Evolutionary conservation across 2,329 filamentous ascomycete genomes (phyloP), one percentile per base, ranked within the genome.

Genomic region (Chrysosporium queenslandicum): DNA sequence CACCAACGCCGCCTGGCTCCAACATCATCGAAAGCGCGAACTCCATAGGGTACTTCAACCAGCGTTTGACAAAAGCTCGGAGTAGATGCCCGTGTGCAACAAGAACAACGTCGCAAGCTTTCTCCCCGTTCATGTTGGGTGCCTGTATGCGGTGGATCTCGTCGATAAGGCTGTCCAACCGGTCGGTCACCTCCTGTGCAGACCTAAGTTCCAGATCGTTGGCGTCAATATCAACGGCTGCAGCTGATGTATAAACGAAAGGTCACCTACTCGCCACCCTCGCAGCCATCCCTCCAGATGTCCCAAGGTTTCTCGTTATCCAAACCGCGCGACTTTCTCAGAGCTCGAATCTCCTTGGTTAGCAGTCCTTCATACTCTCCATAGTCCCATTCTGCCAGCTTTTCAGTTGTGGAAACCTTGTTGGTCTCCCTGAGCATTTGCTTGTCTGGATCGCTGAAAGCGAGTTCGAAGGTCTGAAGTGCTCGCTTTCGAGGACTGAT

Each of bases 371-470:
- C 80, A 61, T 83, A 83, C 54, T 74, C 68, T 42, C 80, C 80
- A 64, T 83, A 83, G 55, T 78, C 75, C 80, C 80, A 83, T 62
- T 83, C 80, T 1, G 74, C 68, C 40, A 83, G 67, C 2, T 67
- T 65, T 53, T 77, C 73, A 1, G 76, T 80, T 30, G 76, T 63
- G 53, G 74, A 65, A 23, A 80, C 67, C 37, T 70, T 68, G 29
- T 55, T 48, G 0, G 56, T 56, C 5, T 57, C 56, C 2, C 55
- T 56, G 12, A 68, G 47, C 2, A 43, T 43, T 18, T 59, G 46
- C 46, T 57, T 59, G 16, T 62, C 60, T 6, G 56, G 60, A 29
- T 64, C 60, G 4, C 61, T 60, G 30, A 74, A 68, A 0, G 75
- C 64, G 41, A 77, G 60, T 45, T 77, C 64, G 46, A 75, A 75